A percentile compares a stretch with the other conserved stretches of the same genome.
These are phyloP conservation scores for Melampsora allii-populina DNA, from an alignment of 1,284 basidiomycete genomes.

Conservation along the genomic window DNA sequence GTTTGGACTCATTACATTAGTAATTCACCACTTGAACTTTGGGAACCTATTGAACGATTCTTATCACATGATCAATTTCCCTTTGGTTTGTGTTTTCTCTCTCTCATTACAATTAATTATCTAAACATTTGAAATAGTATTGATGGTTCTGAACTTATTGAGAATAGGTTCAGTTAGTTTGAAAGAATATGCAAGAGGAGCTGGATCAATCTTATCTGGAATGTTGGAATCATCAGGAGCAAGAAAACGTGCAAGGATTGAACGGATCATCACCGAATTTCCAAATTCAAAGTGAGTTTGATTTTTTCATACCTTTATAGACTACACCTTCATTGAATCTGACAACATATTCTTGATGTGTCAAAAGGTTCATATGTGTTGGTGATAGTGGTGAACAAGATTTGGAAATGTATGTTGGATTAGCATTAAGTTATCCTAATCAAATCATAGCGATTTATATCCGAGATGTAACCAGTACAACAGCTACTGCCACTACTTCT, in stretches of 20 bases:
- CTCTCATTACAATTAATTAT: background rate
- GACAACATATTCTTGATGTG: constrained; percentile 33
- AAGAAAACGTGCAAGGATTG: constrained; percentile 28
- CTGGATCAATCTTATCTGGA: constrained; percentile 28
- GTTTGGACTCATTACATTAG: constrained; percentile 48
- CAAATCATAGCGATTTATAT: constrained; percentile 50
- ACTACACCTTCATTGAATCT: constrained; percentile 38
- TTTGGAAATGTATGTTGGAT: constrained; percentile 50
- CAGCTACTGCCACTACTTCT: background rate
- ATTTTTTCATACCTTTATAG: constrained; percentile 47
- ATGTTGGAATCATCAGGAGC: constrained; percentile 32
- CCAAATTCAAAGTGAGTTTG: constrained; percentile 38
- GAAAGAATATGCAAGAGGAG: constrained; percentile 37
- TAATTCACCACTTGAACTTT: constrained; percentile 51
- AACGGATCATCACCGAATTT: constrained; percentile 28
- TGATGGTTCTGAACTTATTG: background rate
- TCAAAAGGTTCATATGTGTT: constrained; percentile 48
- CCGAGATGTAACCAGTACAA: constrained; percentile 48
- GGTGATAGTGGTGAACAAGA: constrained; percentile 52
- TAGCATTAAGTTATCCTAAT: constrained; percentile 48
- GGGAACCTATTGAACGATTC: constrained; percentile 48
- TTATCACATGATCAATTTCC: constrained; percentile 48
- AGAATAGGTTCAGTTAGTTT: constrained; percentile 31
- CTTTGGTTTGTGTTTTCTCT: constrained; percentile 44
- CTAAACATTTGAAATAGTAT: no score